Evolutionary conservation across 2,329 filamentous ascomycete genomes (phyloP).

Genomic region (Paecilomyces sp.): DNA sequence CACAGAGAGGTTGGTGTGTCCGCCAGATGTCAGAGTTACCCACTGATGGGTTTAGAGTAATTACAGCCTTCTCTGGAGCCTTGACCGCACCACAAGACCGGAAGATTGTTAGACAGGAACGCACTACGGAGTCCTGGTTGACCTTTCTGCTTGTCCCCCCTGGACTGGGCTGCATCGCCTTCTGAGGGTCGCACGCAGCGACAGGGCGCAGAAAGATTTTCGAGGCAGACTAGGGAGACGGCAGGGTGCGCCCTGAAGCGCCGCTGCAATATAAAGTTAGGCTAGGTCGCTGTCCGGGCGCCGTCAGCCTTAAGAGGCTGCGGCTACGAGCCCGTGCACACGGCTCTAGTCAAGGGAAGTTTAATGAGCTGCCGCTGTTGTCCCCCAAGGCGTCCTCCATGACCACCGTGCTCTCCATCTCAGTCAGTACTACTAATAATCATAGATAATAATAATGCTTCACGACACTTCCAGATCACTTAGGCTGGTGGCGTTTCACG

Average conservation of each 20-base stretch:
- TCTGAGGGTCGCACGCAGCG: neutral
- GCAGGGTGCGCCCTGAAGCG: neutral
- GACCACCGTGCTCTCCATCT: neutral
- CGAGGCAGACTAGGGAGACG: neutral
- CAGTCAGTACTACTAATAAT: no score
- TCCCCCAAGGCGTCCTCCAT: neutral
- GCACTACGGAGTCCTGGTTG: neutral
- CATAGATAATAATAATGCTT: no score
- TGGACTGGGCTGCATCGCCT: neutral
- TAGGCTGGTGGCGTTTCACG: neutral
- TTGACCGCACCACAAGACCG: neutral
- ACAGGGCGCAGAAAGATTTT: neutral
- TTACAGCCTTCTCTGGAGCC: neutral
- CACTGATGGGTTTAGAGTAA: neutral
- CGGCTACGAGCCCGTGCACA: constrained; percentile 11
- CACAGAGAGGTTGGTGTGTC: neutral
- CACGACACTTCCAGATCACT: neutral
- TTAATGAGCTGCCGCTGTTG: neutral
- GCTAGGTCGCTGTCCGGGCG: constrained; percentile 6
- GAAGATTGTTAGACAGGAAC: neutral
- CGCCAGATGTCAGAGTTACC: neutral
- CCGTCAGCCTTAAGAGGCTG: constrained; percentile 30
- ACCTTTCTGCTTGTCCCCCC: neutral
- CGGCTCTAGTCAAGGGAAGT: constrained; percentile 2
- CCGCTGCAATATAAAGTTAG: neutral